These are phyloP conservation scores for Coemansia sp. DNA, from an alignment of 192 early-diverging fungal genomes.

Conservation along the genomic window DNA sequence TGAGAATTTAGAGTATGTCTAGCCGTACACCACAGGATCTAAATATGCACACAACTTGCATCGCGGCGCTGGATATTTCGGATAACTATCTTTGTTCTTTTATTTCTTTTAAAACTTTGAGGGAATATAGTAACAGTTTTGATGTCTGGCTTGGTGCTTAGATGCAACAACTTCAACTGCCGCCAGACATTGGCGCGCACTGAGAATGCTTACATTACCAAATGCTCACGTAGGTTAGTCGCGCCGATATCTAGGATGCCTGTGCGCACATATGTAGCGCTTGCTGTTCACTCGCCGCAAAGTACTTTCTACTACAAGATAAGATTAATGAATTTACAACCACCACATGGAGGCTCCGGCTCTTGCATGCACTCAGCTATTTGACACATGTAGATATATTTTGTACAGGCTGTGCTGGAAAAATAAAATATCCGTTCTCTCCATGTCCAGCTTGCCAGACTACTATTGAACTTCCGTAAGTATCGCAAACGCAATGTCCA, in stretches of 20 bases:
- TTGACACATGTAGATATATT: conserved; percentile 58
- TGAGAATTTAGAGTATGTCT: conserved; percentile 47
- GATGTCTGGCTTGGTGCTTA: conserved; percentile 5
- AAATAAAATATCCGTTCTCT: conserved; percentile 49
- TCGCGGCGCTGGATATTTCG: not conserved
- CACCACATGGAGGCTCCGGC: too few species aligned
- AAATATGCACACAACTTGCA: too few species aligned
- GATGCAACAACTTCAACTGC: conserved; percentile 54
- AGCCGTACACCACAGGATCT: conserved; percentile 4
- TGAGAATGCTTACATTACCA: conserved; percentile 60
- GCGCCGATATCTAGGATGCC: too few species aligned
- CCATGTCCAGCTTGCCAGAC: conserved; percentile 67
- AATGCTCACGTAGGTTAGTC: conserved; percentile 61
- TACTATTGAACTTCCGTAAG: conserved; percentile 55
- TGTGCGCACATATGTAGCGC: too few species aligned
- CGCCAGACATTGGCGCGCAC: conserved; percentile 33
- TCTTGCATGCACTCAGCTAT: too few species aligned
- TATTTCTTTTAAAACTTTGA: not conserved
- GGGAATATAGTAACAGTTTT: not conserved
- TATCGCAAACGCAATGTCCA: not conserved
- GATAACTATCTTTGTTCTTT: not conserved
- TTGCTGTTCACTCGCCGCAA: too few species aligned
- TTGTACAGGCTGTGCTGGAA: conserved; percentile 61
- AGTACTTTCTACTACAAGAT: too few species aligned
- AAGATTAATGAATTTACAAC: too few species aligned